phyloP scores from a whole-genome alignment of 495 filamentous ascomycete species.

The Penicillium roqueforti region DNA sequence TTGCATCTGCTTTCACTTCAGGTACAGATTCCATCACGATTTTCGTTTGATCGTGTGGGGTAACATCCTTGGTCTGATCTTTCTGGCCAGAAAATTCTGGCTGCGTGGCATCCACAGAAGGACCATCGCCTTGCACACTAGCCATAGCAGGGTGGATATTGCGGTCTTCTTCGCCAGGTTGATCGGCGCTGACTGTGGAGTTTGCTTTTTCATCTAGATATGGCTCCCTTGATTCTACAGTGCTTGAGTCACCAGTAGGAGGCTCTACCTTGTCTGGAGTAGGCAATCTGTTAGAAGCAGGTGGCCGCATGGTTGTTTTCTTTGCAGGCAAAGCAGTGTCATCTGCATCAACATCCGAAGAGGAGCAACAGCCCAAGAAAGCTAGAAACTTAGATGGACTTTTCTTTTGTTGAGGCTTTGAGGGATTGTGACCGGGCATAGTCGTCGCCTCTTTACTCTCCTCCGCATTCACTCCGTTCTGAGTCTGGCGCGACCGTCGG shows the following conservation, averaged over 20 bases:
- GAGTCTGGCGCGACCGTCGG: constrained; percentile 48
- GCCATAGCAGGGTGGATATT: constrained; percentile 9
- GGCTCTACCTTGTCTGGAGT: constrained; percentile 50
- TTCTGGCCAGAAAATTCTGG: constrained; percentile 11
- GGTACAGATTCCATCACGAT: constrained; percentile 12
- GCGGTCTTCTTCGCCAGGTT: constrained; percentile 36
- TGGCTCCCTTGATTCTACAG: constrained; percentile 53
- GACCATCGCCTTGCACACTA: constrained; percentile 26
- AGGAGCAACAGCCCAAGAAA: constrained; percentile 76
- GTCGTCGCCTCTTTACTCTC: constrained; percentile 29
- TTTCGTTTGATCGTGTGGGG: neutral
- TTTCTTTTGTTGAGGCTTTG: constrained; percentile 60
- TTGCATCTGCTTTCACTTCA: constrained; percentile 13
- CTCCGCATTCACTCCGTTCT: constrained; percentile 39
- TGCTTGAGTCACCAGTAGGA: constrained; percentile 49
- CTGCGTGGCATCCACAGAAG: constrained; percentile 12
- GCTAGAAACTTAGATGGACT: constrained; percentile 54
- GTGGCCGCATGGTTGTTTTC: constrained; percentile 55
- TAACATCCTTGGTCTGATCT: constrained; percentile 9
- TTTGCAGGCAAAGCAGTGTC: constrained; percentile 62
- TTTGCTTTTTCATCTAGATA: constrained; percentile 50
- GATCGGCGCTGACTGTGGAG: constrained; percentile 34
- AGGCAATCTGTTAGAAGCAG: constrained; percentile 50
- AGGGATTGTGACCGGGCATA: constrained; percentile 26
- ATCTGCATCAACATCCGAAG: constrained; percentile 57